phyloP scores from a whole-genome alignment of 495 filamentous ascomycete species.

The Talaromyces adpressus region DNA sequence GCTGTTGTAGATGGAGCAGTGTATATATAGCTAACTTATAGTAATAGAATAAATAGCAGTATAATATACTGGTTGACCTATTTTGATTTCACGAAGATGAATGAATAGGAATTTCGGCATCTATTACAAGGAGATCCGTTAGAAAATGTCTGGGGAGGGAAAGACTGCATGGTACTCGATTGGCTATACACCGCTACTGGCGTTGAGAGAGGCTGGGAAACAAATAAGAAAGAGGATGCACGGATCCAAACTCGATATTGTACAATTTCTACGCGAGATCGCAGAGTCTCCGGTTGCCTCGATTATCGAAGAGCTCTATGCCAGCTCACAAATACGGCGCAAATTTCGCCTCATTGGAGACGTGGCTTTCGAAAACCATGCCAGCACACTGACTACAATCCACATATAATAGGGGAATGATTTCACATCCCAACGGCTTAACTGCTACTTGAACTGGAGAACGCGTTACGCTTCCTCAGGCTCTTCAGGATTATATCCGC shows the following conservation, averaged over 20 bases:
- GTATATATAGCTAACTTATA: too few species aligned
- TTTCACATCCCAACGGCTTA: not conserved
- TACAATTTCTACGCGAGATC: slow-evolving; percentile 6
- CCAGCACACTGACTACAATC: too few species aligned
- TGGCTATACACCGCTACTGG: slow-evolving; percentile 5
- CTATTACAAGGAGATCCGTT: too few species aligned
- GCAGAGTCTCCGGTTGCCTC: slow-evolving; percentile 9
- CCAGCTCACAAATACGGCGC: slow-evolving; percentile 4
- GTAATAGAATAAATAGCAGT: too few species aligned
- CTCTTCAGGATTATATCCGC: slow-evolving; percentile 7
- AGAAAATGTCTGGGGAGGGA: too few species aligned
- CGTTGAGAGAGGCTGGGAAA: slow-evolving; percentile 7
- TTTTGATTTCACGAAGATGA: too few species aligned
- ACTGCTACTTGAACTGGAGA: not conserved
- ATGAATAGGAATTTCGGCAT: too few species aligned
- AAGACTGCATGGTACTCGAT: too few species aligned
- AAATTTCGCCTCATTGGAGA: slow-evolving; percentile 7
- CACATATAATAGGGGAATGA: too few species aligned
- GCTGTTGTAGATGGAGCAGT: too few species aligned
- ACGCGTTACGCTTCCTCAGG: slow-evolving; percentile 3
- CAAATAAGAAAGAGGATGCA: slow-evolving; percentile 3
- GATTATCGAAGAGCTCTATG: slow-evolving; percentile 11
- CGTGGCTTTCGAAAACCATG: not conserved
- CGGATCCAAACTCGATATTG: slow-evolving; percentile 11
- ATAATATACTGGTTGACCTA: too few species aligned